Evolutionary conservation across 73 alveolate species (phyloP).

Genomic region (Uronychia setigera): DNA sequence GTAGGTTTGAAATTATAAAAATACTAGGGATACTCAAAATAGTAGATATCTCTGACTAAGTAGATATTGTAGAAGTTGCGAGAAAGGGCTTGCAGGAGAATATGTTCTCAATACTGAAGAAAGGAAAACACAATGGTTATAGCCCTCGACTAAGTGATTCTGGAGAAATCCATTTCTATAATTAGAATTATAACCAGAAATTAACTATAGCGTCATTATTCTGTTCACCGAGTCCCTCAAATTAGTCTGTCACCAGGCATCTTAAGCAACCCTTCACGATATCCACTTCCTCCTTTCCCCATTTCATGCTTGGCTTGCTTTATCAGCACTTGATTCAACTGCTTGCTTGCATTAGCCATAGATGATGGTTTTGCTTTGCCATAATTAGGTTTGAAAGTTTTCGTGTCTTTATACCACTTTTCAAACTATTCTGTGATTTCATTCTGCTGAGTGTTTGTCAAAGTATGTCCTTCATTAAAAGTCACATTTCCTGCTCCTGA

Average conservation of each 20-base stretch:
- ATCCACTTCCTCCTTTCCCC: no score
- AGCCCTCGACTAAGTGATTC: not conserved
- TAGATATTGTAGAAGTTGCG: conserved; percentile 15
- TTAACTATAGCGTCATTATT: no score
- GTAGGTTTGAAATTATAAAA: conserved; percentile 25
- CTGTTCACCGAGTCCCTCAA: no score
- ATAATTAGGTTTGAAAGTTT: not conserved
- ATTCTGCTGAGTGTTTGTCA: not conserved
- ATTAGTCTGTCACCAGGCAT: no score
- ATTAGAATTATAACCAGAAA: no score
- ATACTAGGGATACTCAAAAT: conserved; percentile 10
- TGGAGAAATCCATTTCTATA: not conserved
- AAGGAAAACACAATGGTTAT: not conserved
- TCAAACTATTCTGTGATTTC: not conserved
- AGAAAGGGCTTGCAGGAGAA: conserved; percentile 17
- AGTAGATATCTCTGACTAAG: conserved; percentile 8
- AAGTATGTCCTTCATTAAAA: not conserved
- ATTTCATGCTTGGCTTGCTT: not conserved
- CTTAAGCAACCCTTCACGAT: no score
- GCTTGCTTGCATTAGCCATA: not conserved
- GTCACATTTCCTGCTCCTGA: not conserved
- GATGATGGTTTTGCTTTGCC: not conserved
- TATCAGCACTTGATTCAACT: not conserved
- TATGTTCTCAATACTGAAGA: not conserved
- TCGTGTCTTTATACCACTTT: not conserved